A percentile compares a stretch with the other conserved stretches of the same genome.
phyloP scores from a whole-genome alignment of 2,329 filamentous ascomycete genomes.

The Dothideomycetes sp. region DNA sequence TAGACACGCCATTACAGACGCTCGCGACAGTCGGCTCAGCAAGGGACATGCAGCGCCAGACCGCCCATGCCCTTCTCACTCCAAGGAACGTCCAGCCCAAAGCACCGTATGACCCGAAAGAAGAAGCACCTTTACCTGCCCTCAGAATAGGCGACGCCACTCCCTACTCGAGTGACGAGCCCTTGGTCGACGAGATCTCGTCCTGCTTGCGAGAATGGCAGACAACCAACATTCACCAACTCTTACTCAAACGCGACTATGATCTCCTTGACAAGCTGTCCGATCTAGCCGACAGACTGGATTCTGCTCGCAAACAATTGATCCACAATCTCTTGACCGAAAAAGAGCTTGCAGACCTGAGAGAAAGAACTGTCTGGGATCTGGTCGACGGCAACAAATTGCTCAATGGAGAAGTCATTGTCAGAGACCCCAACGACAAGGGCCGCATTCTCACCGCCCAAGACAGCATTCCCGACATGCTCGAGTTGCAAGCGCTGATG shows the following conservation, averaged over 20 bases:
- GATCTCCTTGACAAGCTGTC: constrained; percentile 71
- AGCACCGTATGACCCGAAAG: constrained; percentile 62
- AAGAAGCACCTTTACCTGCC: constrained; percentile 89
- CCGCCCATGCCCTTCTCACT: constrained; percentile 2
- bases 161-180: constrained; percentile 78
- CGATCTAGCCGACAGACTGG: constrained; percentile 69
- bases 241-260: constrained; percentile 78
- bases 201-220: constrained; percentile 97
- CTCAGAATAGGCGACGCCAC: constrained; percentile 97
- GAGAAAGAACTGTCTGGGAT: constrained; percentile 92
- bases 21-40: not conserved
- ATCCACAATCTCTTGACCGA: constrained; percentile 87
- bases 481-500: constrained; percentile 90
- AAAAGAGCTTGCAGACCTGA: constrained; percentile 68
- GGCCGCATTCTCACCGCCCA: constrained; percentile 84
- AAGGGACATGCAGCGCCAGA: constrained; percentile 1
- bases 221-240: constrained; percentile 88
- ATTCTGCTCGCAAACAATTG: constrained; percentile 77
- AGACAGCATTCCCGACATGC: constrained; percentile 86
- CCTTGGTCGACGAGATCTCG: constrained; percentile 92
- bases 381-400: constrained; percentile 90
- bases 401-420: constrained; percentile 86
- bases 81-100: constrained; percentile 32
- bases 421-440: constrained; percentile 73
- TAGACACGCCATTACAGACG: not conserved